Evolutionary conservation across 2,329 filamentous ascomycete genomes (phyloP).

Genomic region (Ascochyta clinopodiicola): DNA sequence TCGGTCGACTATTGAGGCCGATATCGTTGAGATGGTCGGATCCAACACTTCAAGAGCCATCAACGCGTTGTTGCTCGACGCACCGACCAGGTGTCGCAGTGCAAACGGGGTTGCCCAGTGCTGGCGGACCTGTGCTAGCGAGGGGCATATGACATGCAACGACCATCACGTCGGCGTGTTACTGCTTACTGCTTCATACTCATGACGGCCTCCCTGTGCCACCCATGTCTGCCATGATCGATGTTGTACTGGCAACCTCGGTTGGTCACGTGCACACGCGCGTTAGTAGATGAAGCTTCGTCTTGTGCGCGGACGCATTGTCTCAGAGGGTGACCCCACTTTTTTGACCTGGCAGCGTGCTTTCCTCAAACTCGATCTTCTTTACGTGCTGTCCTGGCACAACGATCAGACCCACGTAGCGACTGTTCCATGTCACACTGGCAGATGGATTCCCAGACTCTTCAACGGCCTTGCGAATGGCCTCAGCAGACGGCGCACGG

Average conservation of each 20-base stretch:
- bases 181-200: neutral
- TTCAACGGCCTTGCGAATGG: constrained; percentile 48
- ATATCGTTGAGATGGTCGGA: neutral
- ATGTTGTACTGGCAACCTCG: neutral
- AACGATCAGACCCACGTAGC: constrained; percentile 88
- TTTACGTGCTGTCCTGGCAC: constrained; percentile 85
- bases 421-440: constrained; percentile 75
- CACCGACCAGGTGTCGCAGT: neutral
- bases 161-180: no score
- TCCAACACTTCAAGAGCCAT: neutral
- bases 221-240: neutral
- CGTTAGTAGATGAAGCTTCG: neutral
- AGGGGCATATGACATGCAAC: neutral
- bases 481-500: constrained; percentile 66
- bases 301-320: neutral
- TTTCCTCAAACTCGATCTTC: constrained; percentile 86
- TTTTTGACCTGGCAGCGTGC: constrained; percentile 30
- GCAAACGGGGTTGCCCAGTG: neutral
- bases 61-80: neutral
- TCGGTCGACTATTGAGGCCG: neutral
- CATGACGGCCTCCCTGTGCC: neutral
- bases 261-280: neutral
- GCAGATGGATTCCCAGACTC: constrained; percentile 53
- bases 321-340: constrained; percentile 33
- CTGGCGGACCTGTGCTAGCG: neutral